phyloP scores from a whole-genome alignment of 2,329 filamentous ascomycete genomes.

The Fusarium sp. region DNA sequence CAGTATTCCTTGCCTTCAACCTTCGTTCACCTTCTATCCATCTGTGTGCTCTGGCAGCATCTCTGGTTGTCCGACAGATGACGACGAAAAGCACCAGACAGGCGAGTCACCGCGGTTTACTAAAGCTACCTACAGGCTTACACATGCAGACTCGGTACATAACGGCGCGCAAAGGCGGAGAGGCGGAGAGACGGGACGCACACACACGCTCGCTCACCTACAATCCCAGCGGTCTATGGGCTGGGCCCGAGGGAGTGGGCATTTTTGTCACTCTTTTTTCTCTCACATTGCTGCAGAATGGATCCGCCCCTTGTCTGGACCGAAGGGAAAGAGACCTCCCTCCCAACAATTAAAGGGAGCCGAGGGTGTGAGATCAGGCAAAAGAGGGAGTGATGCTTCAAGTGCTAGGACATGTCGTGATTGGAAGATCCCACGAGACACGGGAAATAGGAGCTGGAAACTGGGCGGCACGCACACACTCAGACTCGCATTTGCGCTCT shows the following conservation, averaged over 20 bases:
- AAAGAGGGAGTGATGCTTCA: conserved; percentile 31
- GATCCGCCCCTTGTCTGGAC: conserved; percentile 36
- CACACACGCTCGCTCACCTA: conserved; percentile 8
- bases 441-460: conserved; percentile 47
- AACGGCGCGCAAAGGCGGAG: conserved; percentile 38
- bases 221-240: conserved; percentile 9
- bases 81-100: conserved; percentile 35
- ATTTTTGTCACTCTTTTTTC: conserved; percentile 23
- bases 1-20: conserved; percentile 12
- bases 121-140: conserved; percentile 4
- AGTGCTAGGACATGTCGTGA: conserved; percentile 36
- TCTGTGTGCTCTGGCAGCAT: conserved; percentile 1
- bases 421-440: conserved; percentile 42
- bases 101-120: conserved; percentile 13
- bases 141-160: conserved; percentile 42
- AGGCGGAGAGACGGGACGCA: conserved; percentile 25
- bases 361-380: conserved; percentile 30
- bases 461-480: conserved; percentile 46
- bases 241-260: conserved; percentile 33
- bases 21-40: conserved; percentile 7
- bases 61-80: conserved; percentile 22
- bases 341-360: conserved; percentile 30
- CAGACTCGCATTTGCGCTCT: conserved; percentile 43
- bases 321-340: conserved; percentile 13
- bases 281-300: conserved; percentile 34